Evolutionary conservation across 495 filamentous ascomycete genomes (phyloP), one percentile per base, ranked within the genome.

Genomic region (Aspergillus funiculosus): DNA sequence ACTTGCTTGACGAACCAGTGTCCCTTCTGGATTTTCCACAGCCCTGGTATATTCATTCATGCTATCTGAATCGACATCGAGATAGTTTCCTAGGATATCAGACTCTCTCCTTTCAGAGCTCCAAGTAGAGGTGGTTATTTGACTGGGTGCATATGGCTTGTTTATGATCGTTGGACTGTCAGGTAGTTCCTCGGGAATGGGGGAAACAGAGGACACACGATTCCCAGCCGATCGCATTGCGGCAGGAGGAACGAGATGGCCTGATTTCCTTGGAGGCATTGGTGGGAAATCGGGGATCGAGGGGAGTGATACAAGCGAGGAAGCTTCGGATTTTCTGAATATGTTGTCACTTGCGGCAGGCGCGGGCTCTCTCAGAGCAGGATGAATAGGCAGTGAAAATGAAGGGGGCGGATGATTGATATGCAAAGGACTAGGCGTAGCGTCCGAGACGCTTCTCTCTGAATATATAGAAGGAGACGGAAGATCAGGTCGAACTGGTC

Each of bases 171-270:
- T 53, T 1, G 58, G 61, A 31, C 77, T 68, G 24, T 79, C 71
- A 1, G 77, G 73, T 39, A 78, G 73, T 57, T 95, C 89, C 62
- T 96, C 90, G 1, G 81, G 85, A 43, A 96, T 95, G 1, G 90
- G 90, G 6, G 90, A 87, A 4, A 95, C 87, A 44, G 75, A 87
- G 1, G 86, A 87, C 43, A 75, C 76, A 17, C 86, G 77, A 42
- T 55, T 61, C 46, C 43, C 46, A 45, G 52, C 34, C 7, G 42
- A 48, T 29, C 49, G 57, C 18, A 39, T 55, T 11, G 46, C 41
- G 32, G 51, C 40, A 4, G 57, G 59, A 25, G 64, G 55, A 39
- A 50, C 61, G 34, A 72, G 63, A 43, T 54, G 54, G 30, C 46
- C 52, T n/a, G 47, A 56, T 37, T 44, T 52, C 39, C 34, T 47